These are phyloP conservation scores for Spironucleus salmonicida DNA, from an alignment of 208 protist species.

Conservation along the genomic window DNA sequence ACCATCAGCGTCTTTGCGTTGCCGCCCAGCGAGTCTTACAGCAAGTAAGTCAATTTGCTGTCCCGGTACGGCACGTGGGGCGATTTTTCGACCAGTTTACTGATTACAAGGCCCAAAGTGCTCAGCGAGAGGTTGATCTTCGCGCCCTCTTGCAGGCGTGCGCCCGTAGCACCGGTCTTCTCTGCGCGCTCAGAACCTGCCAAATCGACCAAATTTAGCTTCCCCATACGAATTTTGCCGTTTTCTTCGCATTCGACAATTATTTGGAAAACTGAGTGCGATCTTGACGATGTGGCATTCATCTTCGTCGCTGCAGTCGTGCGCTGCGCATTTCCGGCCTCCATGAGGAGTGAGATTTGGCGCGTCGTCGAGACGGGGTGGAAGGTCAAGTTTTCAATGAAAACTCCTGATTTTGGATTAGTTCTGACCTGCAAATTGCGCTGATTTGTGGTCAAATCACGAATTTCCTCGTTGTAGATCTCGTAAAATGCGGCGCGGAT, in stretches of 20 bases:
- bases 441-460: conserved; percentile 27
- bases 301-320: conserved; percentile 15
- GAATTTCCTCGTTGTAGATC: conserved; percentile 45
- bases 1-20: conserved; percentile 73
- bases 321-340: background rate
- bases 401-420: background rate
- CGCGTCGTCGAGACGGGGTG: background rate
- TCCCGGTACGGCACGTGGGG: conserved; percentile 46
- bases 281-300: conserved; percentile 29
- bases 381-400: background rate
- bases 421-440: background rate
- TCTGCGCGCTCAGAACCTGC: conserved; percentile 46
- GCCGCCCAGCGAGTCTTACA: conserved; percentile 55
- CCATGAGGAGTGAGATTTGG: background rate
- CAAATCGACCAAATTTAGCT: conserved; percentile 50
- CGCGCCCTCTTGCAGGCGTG: conserved; percentile 37
- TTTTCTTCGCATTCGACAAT: conserved; percentile 11
- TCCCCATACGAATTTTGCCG: background rate
- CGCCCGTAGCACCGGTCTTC: conserved; percentile 48
- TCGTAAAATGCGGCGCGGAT: conserved; percentile 33
- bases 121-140: conserved; percentile 50
- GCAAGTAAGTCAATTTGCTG: conserved; percentile 44
- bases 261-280: conserved; percentile 38
- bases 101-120: conserved; percentile 44
- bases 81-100: conserved; percentile 27